Conservation (phyloP, 73 alveolate species). For the Tetrahymena elliotti region DNA sequence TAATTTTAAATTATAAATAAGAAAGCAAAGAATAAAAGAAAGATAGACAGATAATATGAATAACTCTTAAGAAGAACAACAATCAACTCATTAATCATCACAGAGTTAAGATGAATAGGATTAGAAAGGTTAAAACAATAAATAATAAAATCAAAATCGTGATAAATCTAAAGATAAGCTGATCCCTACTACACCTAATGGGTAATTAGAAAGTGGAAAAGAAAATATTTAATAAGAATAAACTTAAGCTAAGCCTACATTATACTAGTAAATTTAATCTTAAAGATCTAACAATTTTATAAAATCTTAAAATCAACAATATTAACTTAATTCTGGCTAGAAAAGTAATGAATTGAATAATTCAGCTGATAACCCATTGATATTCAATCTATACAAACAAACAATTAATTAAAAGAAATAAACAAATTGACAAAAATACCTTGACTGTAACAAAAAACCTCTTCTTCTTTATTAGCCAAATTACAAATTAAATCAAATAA, state of each 20-base stretch:
- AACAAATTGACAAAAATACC: background rate
- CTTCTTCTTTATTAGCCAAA: background rate
- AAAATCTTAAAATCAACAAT: background rate
- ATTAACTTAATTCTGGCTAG: background rate
- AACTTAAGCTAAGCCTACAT: background rate
- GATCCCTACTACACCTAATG: background rate
- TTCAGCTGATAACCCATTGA: background rate
- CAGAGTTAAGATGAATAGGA: background rate
- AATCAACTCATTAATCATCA: background rate
- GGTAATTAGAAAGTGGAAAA: background rate
- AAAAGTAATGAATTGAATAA: background rate
- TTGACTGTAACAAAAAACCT: background rate
- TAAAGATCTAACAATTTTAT: background rate
- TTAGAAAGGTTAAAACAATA: background rate
- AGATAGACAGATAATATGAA: background rate
- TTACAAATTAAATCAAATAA: too few species aligned
- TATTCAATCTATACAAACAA: background rate
- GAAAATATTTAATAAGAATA: background rate
- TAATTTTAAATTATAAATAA: background rate
- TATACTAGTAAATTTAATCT: background rate
- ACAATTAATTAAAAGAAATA: background rate
- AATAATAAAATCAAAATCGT: background rate
- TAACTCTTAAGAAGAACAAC: background rate
- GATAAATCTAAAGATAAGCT: background rate
- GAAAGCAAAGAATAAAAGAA: background rate